Evolutionary conservation across 2,329 filamentous ascomycete species (phyloP).

Genomic region (Phyllosticta citribraziliensis): DNA sequence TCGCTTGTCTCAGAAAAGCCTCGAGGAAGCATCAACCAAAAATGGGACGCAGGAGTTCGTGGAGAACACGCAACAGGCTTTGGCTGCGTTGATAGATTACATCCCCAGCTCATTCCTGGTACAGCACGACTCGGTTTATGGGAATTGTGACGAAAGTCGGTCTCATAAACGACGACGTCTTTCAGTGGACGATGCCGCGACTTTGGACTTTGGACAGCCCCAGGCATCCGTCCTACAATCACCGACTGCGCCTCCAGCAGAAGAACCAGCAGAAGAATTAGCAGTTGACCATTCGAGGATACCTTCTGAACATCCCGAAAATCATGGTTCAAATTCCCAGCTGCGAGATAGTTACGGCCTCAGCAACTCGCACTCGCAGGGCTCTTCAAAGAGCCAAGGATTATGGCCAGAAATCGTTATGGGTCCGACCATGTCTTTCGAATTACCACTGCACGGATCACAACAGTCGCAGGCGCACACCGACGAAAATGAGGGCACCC

Average conservation of each 20-base stretch:
- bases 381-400: neutral
- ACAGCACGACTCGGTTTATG: neutral
- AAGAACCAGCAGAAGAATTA: neutral
- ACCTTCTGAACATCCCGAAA: neutral
- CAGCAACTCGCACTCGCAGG: neutral
- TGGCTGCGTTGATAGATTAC: slow-evolving; percentile 33
- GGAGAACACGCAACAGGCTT: slow-evolving; percentile 36
- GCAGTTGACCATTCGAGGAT: neutral
- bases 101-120: slow-evolving; percentile 12
- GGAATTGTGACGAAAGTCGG: neutral
- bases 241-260: neutral
- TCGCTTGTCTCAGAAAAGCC: neutral
- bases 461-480: neutral
- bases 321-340: neutral
- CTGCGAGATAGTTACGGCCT: neutral
- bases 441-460: neutral
- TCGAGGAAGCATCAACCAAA: neutral
- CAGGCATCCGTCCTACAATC: neutral
- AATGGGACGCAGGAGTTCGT: slow-evolving; percentile 17
- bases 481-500: neutral
- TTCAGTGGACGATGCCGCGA: neutral
- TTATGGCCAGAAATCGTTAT: neutral
- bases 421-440: neutral
- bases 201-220: neutral
- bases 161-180: neutral